phyloP scores from a whole-genome alignment of 345 rosid genomes.

The Eucalyptus curtisii region DNA sequence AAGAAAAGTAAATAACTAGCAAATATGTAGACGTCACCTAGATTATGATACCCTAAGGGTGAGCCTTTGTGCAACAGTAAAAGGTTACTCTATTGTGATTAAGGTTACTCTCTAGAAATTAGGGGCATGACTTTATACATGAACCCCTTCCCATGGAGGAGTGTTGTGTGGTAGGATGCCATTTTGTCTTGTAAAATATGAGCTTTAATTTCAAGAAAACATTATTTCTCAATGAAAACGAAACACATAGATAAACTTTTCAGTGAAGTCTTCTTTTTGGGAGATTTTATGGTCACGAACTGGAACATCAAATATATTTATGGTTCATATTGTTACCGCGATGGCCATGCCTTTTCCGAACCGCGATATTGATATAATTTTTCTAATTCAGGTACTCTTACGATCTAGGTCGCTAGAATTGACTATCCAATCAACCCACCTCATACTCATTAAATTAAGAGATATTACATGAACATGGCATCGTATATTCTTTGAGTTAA shows the following conservation, averaged over 20 bases:
- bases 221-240: no score
- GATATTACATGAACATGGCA: neutral
- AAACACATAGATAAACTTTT: no score
- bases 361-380: neutral
- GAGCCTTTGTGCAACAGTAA: neutral
- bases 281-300: neutral
- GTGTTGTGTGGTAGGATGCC: no score
- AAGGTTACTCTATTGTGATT: neutral
- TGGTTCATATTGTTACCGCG: neutral
- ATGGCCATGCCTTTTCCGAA: neutral
- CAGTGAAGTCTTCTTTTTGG: no score
- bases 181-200: no score
- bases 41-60: neutral
- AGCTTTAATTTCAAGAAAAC: no score
- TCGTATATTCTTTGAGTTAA: neutral
- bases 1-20: neutral
- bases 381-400: neutral
- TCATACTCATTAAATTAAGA: neutral
- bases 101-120: no score
- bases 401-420: neutral
- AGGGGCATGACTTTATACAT: no score
- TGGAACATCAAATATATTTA: neutral
- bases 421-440: neutral
- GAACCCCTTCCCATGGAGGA: no score
- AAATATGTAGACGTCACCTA: neutral